These are phyloP conservation scores for Beauveria rudraprayagi DNA, from an alignment of 2,329 filamentous ascomycete genomes.

Conservation along the genomic window DNA sequence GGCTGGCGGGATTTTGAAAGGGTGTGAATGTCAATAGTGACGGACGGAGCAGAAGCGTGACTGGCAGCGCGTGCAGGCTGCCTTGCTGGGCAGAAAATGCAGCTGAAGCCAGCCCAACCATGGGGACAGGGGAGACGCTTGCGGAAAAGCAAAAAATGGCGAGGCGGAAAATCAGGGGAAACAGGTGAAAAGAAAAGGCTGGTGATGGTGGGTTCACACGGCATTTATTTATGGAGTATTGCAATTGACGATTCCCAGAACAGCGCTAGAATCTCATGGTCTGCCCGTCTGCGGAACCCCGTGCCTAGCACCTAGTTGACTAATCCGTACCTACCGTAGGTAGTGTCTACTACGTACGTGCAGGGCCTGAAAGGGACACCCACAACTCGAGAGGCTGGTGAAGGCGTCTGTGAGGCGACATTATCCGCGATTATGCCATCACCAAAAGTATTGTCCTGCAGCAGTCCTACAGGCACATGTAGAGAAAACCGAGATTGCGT, in stretches of 20 bases:
- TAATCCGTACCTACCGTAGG: no score
- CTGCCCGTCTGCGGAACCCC: no score
- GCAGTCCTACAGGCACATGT: no score
- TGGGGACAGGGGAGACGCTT: not conserved
- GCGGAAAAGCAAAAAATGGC: not conserved
- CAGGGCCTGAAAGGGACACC: no score
- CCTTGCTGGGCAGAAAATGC: not conserved
- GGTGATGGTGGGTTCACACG: not conserved
- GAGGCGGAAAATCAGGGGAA: not conserved
- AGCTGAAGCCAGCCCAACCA: no score
- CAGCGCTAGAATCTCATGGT: not conserved
- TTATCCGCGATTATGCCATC: no score
- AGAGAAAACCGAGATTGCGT: no score
- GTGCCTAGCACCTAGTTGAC: no score
- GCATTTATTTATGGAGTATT: not conserved
- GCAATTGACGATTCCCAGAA: not conserved
- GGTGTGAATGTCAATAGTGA: not conserved
- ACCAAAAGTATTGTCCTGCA: no score
- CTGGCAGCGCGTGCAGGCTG: not conserved
- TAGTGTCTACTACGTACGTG: no score
- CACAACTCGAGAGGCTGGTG: no score
- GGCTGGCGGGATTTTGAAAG: not conserved
- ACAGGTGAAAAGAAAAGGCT: not conserved
- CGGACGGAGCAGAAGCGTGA: not conserved
- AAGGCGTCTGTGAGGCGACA: no score